Evolutionary conservation across 164 flowering plant genomes (phyloP), one percentile per base, ranked within the genome.

Genomic region (Piper betle): DNA sequence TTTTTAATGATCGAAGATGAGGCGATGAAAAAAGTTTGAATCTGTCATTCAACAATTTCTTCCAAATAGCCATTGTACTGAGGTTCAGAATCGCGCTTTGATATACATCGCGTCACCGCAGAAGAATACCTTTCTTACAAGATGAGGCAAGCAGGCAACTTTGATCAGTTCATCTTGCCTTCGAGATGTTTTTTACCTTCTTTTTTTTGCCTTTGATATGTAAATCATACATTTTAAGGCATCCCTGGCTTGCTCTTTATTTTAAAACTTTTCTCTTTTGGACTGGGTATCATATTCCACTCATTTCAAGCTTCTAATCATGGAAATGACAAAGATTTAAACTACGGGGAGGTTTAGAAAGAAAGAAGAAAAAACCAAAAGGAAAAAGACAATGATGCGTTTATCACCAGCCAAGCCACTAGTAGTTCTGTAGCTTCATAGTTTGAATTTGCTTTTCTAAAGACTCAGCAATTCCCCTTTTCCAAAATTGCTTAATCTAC

Each of bases 301-400:
- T 58, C 60, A 58, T 58, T 38, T 58, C 39, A 58, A 39, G 48
- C 46, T 58, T 58, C 41, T 38, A 58, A 40, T 58, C 10, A n/a
- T 18, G 16, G 25, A 17, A 17, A 57, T 16, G 60, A 13, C 3
- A 57, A 17, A 16, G 46, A 33, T 58, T 6, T 5, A 57, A 11
- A 38, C 3, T 58, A 58, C 20, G 19, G 20, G 39, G 39, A 55
- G 15, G 39, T 55, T 55, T 25, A 55, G 4, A 25, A 25, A 19
- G 33, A 3, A 18, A 55, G 20, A 53, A 55, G 2, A 25, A 25
- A 25, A 25, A 25, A 25, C 33, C 33, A 25, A 25, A 25, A 25
- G 33, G 33, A 25, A 55, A 13, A 37, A 55, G 25, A 17, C 37
- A 37, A 3, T 55, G 57, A 19, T 20, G 57, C 37, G 10, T 55